A percentile compares a stretch with the other conserved stretches of the same genome.
These are phyloP conservation scores for Paraphoma chrysanthemicola DNA, from an alignment of 2,329 filamentous ascomycete genomes.

Conservation along the genomic window DNA sequence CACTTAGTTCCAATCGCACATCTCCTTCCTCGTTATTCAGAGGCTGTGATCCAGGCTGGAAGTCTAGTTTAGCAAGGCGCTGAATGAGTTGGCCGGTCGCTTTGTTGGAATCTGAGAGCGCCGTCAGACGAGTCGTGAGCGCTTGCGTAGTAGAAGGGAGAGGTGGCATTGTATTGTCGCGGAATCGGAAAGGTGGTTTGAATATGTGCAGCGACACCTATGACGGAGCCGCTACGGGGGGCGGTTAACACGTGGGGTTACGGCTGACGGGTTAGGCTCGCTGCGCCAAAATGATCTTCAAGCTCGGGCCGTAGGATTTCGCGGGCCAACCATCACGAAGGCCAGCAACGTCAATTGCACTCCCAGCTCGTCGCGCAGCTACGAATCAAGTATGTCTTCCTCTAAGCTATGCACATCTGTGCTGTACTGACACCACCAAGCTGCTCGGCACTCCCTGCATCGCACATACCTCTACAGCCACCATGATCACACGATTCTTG, in stretches of 20 bases:
- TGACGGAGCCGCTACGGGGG: slow-evolving; percentile 37
- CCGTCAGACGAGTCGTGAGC: slow-evolving; percentile 57
- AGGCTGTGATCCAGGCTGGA: slow-evolving; percentile 67
- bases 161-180: slow-evolving; percentile 41
- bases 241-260: slow-evolving; percentile 14
- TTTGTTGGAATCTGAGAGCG: slow-evolving; percentile 62
- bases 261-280: slow-evolving; percentile 20
- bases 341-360: not conserved
- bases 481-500: slow-evolving; percentile 86
- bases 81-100: slow-evolving; percentile 62
- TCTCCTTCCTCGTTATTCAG: slow-evolving; percentile 68
- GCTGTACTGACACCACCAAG: not conserved
- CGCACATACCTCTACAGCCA: slow-evolving; percentile 21
- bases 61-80: slow-evolving; percentile 65
- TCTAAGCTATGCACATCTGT: not conserved
- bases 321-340: not conserved
- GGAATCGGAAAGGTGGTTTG: slow-evolving; percentile 33
- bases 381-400: not conserved
- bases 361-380: slow-evolving; percentile 3
- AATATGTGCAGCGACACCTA: slow-evolving; percentile 25
- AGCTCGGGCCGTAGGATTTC: slow-evolving; percentile 28
- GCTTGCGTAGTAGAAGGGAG: slow-evolving; percentile 43
- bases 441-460: not conserved
- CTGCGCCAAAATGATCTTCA: slow-evolving; percentile 14
- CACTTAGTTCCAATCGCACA: slow-evolving; percentile 73